Conservation (phyloP, 169 alveolate species). For the Theileria orientalis region DNA sequence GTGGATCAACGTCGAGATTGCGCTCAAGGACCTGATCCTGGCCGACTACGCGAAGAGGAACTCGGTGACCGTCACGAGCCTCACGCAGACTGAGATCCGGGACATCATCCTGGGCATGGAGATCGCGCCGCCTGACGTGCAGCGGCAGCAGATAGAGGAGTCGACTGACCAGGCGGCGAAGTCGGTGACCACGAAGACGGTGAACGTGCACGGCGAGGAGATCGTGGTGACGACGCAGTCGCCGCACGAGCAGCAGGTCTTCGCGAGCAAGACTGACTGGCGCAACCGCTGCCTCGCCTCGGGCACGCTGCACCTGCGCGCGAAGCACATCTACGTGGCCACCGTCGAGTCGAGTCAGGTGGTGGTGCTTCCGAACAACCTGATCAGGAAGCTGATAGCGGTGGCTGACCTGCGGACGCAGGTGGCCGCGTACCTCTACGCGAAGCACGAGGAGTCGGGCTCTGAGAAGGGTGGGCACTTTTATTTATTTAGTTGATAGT, state of each 20-base stretch:
- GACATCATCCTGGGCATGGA: conserved; percentile 99
- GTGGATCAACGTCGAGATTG: conserved; percentile 99
- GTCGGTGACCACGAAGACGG: conserved; percentile 91
- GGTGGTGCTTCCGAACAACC: conserved; percentile 96
- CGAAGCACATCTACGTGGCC: conserved; percentile 93
- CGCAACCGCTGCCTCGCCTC: conserved; percentile 98
- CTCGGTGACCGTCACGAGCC: conserved; percentile 96
- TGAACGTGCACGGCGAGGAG: conserved; percentile 96
- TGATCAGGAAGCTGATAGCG: conserved; percentile 94
- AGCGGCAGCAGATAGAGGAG: conserved; percentile 93
- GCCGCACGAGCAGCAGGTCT: conserved; percentile 97
- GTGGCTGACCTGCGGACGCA: conserved; percentile 97
- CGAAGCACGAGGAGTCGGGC: not conserved
- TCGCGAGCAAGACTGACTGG: conserved; percentile 98
- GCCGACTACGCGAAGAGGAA: conserved; percentile 99
- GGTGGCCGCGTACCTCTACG: conserved; percentile 96
- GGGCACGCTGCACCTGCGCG: conserved; percentile 93
- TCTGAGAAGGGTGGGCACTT: conserved; percentile 72
- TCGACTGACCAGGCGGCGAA: conserved; percentile 76
- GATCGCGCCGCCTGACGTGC: conserved; percentile 96
- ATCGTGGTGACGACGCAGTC: conserved; percentile 94
- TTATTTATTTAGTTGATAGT: no score
- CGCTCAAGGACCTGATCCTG: conserved; percentile 95
- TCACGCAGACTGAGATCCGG: conserved; percentile 99
- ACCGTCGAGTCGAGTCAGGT: conserved; percentile 80